Evolutionary conservation across 1,284 basidiomycete genomes (phyloP).

Genomic region (Somion occarium): DNA sequence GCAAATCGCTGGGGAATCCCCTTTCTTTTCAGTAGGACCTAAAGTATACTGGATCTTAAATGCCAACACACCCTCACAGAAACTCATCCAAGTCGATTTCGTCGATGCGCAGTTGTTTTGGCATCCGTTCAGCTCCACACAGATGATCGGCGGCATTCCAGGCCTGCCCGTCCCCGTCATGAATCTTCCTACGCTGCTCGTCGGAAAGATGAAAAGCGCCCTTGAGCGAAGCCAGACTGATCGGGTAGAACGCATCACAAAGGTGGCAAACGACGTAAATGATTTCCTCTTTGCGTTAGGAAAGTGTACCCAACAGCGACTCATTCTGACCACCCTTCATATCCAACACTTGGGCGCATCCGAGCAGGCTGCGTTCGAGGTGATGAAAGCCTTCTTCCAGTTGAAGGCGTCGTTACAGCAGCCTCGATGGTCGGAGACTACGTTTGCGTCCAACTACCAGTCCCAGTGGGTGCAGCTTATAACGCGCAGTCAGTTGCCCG

Average conservation of each 20-base stretch:
- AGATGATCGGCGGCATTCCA: too few species aligned
- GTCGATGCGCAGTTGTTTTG: neutral
- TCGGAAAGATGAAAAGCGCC: neutral
- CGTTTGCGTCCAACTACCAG: too few species aligned
- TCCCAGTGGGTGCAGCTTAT: too few species aligned
- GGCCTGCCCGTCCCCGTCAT: neutral
- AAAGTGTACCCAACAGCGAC: neutral
- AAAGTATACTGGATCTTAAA: too few species aligned
- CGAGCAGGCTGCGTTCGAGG: too few species aligned
- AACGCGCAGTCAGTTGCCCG: too few species aligned
- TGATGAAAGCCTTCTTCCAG: too few species aligned
- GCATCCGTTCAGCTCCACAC: neutral
- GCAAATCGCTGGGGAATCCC: too few species aligned
- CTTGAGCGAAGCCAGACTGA: neutral
- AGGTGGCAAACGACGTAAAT: neutral
- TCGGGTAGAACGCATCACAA: neutral
- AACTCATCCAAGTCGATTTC: neutral
- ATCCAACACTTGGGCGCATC: neutral
- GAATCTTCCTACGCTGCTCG: neutral
- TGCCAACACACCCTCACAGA: too few species aligned
- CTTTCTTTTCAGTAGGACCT: too few species aligned
- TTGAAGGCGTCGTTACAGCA: too few species aligned
- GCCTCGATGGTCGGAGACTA: too few species aligned
- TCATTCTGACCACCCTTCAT: neutral
- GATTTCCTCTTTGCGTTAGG: neutral